Evolutionary conservation across 768 basidiomycete species (phyloP).

Genomic region (Suillus fuscotomentosus): DNA sequence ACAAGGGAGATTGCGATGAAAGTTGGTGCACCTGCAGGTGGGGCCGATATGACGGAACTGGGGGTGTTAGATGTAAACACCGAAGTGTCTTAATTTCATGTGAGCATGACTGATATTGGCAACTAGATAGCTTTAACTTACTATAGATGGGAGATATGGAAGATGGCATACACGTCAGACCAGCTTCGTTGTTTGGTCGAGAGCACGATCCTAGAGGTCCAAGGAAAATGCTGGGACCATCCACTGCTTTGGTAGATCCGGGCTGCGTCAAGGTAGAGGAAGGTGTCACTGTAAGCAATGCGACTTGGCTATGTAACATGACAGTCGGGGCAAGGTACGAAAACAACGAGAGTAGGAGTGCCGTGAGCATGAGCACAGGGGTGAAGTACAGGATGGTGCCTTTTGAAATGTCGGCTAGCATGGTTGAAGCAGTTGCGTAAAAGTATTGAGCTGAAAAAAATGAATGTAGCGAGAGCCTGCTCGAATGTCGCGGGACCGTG

Average conservation of each 20-base stretch:
- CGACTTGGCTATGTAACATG: constrained; percentile 59
- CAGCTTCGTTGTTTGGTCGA: constrained; percentile 44
- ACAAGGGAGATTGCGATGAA: constrained; percentile 63
- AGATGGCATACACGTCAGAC: constrained; percentile 54
- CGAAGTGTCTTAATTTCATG: constrained; percentile 51
- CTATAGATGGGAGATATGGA: constrained; percentile 62
- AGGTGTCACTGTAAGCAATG: constrained; percentile 63
- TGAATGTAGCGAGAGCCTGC: constrained; percentile 4
- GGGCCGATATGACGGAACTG: constrained; percentile 53
- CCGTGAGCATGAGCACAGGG: constrained; percentile 62
- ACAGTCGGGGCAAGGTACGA: constrained; percentile 66
- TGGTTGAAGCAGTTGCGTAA: constrained; percentile 26
- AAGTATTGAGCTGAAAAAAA: background rate
- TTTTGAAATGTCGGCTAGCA: constrained; percentile 74
- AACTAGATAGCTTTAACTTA: constrained; percentile 29
- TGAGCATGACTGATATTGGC: background rate
- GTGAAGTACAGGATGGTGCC: constrained; percentile 65
- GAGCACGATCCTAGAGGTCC: constrained; percentile 74
- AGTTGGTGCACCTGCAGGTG: constrained; percentile 56
- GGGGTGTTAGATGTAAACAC: constrained; percentile 59
- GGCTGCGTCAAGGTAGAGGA: constrained; percentile 42
- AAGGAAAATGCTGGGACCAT: constrained; percentile 68
- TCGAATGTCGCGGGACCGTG: background rate
- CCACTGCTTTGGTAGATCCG: constrained; percentile 35
- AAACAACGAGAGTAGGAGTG: constrained; percentile 63